Evolutionary conservation across 2,329 filamentous ascomycete species (phyloP), one percentile per base, ranked within the genome.

Genomic region (Cordyceps cateniannulata): DNA sequence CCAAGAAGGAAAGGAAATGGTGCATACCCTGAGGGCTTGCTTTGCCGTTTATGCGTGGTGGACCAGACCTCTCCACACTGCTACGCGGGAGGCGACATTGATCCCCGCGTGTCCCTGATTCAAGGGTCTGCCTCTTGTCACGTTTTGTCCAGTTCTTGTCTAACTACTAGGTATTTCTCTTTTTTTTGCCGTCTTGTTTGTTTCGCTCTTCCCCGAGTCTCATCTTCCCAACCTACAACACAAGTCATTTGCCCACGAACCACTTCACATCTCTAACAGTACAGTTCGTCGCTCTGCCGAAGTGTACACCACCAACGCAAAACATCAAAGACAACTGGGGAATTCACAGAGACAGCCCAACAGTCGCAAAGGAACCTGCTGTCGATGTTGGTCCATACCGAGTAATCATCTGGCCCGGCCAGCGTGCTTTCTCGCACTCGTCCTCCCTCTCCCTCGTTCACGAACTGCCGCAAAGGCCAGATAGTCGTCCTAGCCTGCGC

Each of bases 31-130:
- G 40, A 52, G 38, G 20, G 16, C 49, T 45, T 59, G 57, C 38
- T 22, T 35, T 59, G 45, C 48, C 57, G 57, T 52, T 59, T 52
- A 59, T 59, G 57, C 57, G 57, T 52, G 49, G 57, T 50, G 40
- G 35, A 44, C 47, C 48, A n/a, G 32, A 10, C 7, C 2, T 35
- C 16, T 27, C 40, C 56, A 47, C 24, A 35, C 32, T 35, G 32
- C 27, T 32, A 52, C 52, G 20, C 35, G 27, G 48, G 38, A 59
- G 32, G 16, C 48, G 20, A 38, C 20, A 35, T 52, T 59, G 56
- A 59, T 59, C 48, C 25, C 38, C 48, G 22, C 10, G 38, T 27
- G 48, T 59, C 38, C 57, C 48, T 59, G 57, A 59, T 53, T 59
- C 57, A 59, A 52, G 48, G 50, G 22, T 24, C 14, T 45, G 40